phyloP scores from a whole-genome alignment of 1,284 basidiomycete genomes.

The Microbotryum violaceum region DNA sequence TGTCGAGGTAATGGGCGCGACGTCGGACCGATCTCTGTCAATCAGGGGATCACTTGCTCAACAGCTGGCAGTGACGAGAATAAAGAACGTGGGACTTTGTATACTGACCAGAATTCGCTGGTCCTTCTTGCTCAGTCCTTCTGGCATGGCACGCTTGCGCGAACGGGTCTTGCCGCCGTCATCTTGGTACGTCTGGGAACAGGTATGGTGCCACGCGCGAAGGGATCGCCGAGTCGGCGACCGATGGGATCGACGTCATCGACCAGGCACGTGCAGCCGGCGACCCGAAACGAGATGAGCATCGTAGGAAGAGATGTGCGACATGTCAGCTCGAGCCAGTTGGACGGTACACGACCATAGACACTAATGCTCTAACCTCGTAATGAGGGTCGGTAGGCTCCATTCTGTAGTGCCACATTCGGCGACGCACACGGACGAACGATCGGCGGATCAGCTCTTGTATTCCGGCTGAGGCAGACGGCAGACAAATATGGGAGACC shows the following conservation, averaged over 20 bases:
- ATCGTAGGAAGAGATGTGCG: background rate
- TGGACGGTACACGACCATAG: no score
- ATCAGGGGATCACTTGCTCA: background rate
- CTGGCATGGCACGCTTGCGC: constrained; percentile 28
- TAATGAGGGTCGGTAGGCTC: constrained; percentile 5
- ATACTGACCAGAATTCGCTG: constrained; percentile 23
- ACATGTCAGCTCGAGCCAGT: background rate
- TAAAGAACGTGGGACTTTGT: no score
- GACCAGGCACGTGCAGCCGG: background rate
- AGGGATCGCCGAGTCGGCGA: background rate
- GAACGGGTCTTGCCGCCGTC: constrained; percentile 1
- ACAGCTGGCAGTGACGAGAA: background rate
- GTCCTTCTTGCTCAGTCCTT: constrained; percentile 27
- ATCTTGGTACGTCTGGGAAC: background rate
- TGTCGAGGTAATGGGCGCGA: constrained; percentile 85
- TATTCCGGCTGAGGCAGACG: no score
- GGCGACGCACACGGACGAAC: no score
- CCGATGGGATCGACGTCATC: background rate
- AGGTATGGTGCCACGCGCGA: no score
- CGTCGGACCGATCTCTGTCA: constrained; percentile 37
- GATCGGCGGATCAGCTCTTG: no score
- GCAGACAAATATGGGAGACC: no score
- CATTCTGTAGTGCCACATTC: background rate
- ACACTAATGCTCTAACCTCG: background rate
- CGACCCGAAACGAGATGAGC: background rate